A percentile compares a stretch with the other conserved stretches of the same genome.
Evolutionary conservation across 228 moss, liverwort and hornwort genomes (phyloP).

Genomic region (Sphagnum fallax): DNA sequence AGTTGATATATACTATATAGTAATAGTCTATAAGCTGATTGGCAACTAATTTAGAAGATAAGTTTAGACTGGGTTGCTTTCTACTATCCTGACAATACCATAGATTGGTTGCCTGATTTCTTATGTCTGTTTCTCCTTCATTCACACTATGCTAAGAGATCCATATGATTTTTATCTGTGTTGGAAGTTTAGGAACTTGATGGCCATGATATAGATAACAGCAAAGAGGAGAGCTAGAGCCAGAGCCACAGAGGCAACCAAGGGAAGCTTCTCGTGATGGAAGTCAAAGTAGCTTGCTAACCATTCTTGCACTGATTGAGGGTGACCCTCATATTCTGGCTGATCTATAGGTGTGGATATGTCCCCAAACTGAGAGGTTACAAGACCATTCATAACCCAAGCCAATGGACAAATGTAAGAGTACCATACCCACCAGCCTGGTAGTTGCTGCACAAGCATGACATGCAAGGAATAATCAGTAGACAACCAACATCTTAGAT

Average conservation of each 20-base stretch:
- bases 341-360: not conserved
- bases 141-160: too few species aligned
- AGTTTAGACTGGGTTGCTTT: too few species aligned
- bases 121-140: too few species aligned
- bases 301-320: constrained; percentile 14
- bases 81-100: too few species aligned
- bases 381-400: constrained; percentile 49
- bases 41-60: too few species aligned
- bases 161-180: constrained; percentile 15
- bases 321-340: not conserved
- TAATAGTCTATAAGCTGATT: too few species aligned
- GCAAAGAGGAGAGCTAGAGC: constrained; percentile 30
- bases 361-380: constrained; percentile 55
- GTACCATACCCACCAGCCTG: constrained; percentile 63
- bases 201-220: constrained; percentile 28
- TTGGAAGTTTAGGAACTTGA: constrained; percentile 58
- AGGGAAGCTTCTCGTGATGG: constrained; percentile 27
- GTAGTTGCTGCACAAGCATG: constrained; percentile 39
- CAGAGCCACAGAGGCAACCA: constrained; percentile 28
- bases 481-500: too few species aligned
- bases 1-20: too few species aligned
- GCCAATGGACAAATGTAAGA: constrained; percentile 60
- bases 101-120: too few species aligned
- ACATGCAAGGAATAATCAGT: too few species aligned
- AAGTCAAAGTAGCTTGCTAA: constrained; percentile 35